Base-by-base conservation (phyloP, 805 yeast genomes). In the Nakazawaea ambrosiae region DNA sequence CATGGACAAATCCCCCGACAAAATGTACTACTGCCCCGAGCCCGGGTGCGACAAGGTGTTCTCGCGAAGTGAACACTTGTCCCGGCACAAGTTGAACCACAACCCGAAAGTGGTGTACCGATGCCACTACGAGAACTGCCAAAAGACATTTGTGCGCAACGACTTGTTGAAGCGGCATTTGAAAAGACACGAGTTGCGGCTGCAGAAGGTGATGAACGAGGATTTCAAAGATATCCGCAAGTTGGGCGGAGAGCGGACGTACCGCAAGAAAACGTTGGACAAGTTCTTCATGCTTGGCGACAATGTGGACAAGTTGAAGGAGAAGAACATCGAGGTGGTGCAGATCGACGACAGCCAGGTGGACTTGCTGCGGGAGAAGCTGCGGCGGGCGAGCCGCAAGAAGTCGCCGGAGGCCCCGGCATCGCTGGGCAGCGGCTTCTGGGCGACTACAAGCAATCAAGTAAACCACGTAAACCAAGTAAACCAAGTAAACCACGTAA, bases 11-110 rank as follows among this genome's bases (percentile, higher is more conserved):
- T n/a, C n/a, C n/a, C 8, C n/a, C 16, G 15, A 26, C 10, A 26
- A 26, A 26, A 6, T 14, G 23, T 38, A 23, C 26, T 26, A 22
- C 23, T 39, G 42, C 20, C 25, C 31, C 4, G 42, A 39, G 27
- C 67, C 65, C 7, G 66, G 66, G 25, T 79, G 86, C 48, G 63
- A 58, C 27, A 79, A 78, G 49, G 58, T 63, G 15, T 79, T 79
- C 47, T 68, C 74, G 17, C 51, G 86, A 34, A 68, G 78, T 2
- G 86, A 79, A 48, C 86, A 79, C 56, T 53, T 79, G 12, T 66
- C 82, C 2, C 58, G 86, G 35, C 86, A 79, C 50, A 69, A 74
- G 48, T 60, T 79, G 35, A 79, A 79, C 50, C 86, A 79, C 45
- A 63, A 67, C 40, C 74, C 75, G 2, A 62, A 68, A 16, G 70